Base-by-base conservation (phyloP, 345 rosid species). In the Murraya koenigii region DNA sequence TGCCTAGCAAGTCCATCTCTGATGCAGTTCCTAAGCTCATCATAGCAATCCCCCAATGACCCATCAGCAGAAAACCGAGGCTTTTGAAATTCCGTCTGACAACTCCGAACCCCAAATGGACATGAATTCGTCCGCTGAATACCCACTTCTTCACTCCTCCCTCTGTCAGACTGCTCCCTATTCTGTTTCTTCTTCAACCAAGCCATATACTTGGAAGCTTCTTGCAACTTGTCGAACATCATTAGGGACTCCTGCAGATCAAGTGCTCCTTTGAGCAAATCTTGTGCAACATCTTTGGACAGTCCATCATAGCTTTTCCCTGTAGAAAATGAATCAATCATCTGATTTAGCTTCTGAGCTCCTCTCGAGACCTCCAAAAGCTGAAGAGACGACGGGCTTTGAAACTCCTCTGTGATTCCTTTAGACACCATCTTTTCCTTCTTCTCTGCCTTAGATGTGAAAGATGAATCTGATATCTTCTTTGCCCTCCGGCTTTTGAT, bases 241-340 rank as follows among this genome's bases (percentile, higher is more conserved):
- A 79, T 80, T 83, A 94, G 72, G 54, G 98, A 96, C 81, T 94
- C 97, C 76, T 94, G 97, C 80, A 94, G 88, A 79, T 92, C 95
- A 75, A 92, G 90, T 55, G 98, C 95, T 69, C 97, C 99, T 84
- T 90, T 85, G 79, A 91, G 71, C 89, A 94, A 76, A 74, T 89
- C 94, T 73, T 87, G 89, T 0, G 97, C 95, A 22, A 91, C 80
- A 76, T 88, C 93, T 77, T 85, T 89, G 49, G 92, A 85, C 77
- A 69, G 85, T 11, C 80, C 82, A 22, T 87, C 91, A 36, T 58
- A 72, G 62, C 75, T 80, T 7, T 64, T 58, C 59, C 89, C 87
- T 70, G 83, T 89, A 26, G 94, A 90, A 91, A 87, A 93, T 1
- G 94, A 85, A 13, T 88, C 92, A 69, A 90, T 86, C 79, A 87